Evolutionary conservation across 495 filamentous ascomycete species (phyloP).

Genomic region (Xylaria longipes): DNA sequence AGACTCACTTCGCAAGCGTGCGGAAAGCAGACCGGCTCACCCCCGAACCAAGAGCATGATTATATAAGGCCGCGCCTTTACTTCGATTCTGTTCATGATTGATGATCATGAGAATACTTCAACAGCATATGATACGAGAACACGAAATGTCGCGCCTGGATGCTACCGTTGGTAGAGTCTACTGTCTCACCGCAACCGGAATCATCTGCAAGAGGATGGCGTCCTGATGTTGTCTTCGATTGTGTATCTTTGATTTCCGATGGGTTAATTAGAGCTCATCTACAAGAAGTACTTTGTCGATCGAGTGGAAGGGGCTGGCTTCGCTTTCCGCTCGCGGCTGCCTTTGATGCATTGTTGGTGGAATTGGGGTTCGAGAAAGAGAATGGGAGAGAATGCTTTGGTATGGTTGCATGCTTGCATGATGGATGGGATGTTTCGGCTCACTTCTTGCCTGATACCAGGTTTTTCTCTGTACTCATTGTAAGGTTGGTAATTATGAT

Average conservation of each 20-base stretch:
- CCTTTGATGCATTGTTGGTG: background rate
- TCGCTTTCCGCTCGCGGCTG: background rate
- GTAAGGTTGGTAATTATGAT: constrained; percentile 13
- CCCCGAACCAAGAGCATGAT: constrained; percentile 63
- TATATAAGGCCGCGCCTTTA: constrained; percentile 37
- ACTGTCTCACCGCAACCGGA: background rate
- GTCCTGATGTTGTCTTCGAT: constrained; percentile 5
- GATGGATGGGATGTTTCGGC: constrained; percentile 12
- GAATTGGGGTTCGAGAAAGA: background rate
- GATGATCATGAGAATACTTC: constrained; percentile 23
- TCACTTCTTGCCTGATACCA: constrained; percentile 15
- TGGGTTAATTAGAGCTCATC: background rate
- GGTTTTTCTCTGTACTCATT: constrained; percentile 22
- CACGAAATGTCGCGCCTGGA: constrained; percentile 23
- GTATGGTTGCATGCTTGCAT: constrained; percentile 22
- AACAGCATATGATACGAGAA: constrained; percentile 25
- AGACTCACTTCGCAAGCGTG: constrained; percentile 51
- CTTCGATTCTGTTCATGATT: constrained; percentile 25
- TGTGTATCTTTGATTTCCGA: background rate
- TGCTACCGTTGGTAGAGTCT: background rate
- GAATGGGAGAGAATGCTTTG: constrained; percentile 11
- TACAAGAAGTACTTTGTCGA: constrained; percentile 1
- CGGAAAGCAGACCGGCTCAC: constrained; percentile 52
- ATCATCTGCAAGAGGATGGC: background rate
- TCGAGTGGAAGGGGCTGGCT: constrained; percentile 8